These are phyloP conservation scores for Conticribra guillardii DNA, from an alignment of 108 stramenopile genomes.

Conservation along the genomic window DNA sequence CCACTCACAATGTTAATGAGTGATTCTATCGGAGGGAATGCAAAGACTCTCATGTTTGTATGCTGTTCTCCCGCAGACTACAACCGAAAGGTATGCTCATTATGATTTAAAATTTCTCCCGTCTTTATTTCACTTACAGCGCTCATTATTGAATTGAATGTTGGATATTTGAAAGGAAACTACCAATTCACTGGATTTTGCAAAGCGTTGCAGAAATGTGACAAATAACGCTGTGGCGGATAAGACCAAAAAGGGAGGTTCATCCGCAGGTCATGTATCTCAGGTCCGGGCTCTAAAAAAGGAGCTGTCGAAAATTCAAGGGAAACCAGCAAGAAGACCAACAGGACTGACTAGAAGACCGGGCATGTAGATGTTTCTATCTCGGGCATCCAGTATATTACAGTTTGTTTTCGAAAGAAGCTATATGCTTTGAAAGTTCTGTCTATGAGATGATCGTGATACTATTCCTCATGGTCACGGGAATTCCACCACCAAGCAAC, in stretches of 20 bases:
- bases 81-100: slow-evolving; percentile 39
- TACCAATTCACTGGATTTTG: slow-evolving; percentile 48
- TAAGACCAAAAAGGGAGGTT: background rate
- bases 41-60: slow-evolving; percentile 86
- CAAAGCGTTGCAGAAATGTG: slow-evolving; percentile 40
- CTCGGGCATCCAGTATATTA: no score
- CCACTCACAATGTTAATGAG: slow-evolving; percentile 77
- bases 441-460: no score
- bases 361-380: no score
- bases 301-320: slow-evolving; percentile 10
- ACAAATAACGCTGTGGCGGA: slow-evolving; percentile 12
- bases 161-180: no score
- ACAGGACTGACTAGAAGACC: background rate
- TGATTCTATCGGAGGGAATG: slow-evolving; percentile 69
- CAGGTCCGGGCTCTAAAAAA: slow-evolving; percentile 2
- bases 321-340: background rate
- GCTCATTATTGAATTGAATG: no score
- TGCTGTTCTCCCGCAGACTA: slow-evolving; percentile 77
- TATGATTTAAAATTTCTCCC: no score
- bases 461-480: no score
- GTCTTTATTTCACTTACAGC: no score
- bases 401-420: no score
- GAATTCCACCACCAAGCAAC: no score
- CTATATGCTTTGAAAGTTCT: no score
- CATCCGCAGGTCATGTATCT: background rate